phyloP scores from a whole-genome alignment of 345 rosid species.

The Leavenworthia alabamica region DNA sequence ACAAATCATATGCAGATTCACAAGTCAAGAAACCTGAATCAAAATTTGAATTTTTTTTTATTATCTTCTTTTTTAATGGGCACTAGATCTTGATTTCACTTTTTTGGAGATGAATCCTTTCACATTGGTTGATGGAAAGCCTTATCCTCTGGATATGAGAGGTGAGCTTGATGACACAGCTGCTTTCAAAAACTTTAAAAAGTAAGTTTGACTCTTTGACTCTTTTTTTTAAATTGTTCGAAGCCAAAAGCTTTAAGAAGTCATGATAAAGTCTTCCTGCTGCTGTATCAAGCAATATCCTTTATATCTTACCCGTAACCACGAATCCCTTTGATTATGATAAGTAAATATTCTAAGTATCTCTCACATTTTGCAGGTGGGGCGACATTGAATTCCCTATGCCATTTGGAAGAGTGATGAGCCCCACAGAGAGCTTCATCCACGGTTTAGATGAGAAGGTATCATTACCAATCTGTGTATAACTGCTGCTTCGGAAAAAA shows the following conservation, averaged over 20 bases:
- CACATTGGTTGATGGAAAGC: conserved; percentile 80
- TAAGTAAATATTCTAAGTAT: no score
- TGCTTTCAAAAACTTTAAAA: conserved; percentile 94
- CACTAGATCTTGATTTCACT: conserved; percentile 85
- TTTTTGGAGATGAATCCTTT: conserved; percentile 99
- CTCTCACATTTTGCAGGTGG: conserved; percentile 57
- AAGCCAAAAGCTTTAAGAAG: background rate
- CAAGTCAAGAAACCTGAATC: background rate
- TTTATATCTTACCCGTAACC: no score
- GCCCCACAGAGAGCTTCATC: conserved; percentile 72
- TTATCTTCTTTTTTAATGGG: background rate
- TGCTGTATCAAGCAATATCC: background rate
- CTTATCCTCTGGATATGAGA: conserved; percentile 97
- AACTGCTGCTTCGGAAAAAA: background rate
- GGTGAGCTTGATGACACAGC: conserved; percentile 99
- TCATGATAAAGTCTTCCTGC: background rate
- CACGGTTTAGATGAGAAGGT: conserved; percentile 99
- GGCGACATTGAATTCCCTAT: conserved; percentile 81
- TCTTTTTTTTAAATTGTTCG: background rate
- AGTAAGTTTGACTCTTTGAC: conserved; percentile 35
- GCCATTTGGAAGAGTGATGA: conserved; percentile 98
- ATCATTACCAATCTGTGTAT: background rate
- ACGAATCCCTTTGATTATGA: no score
- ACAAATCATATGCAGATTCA: background rate
- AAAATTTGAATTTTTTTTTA: background rate